phyloP scores from a whole-genome alignment of 306 rosid genomes.

The Pyrus pyrifolia region DNA sequence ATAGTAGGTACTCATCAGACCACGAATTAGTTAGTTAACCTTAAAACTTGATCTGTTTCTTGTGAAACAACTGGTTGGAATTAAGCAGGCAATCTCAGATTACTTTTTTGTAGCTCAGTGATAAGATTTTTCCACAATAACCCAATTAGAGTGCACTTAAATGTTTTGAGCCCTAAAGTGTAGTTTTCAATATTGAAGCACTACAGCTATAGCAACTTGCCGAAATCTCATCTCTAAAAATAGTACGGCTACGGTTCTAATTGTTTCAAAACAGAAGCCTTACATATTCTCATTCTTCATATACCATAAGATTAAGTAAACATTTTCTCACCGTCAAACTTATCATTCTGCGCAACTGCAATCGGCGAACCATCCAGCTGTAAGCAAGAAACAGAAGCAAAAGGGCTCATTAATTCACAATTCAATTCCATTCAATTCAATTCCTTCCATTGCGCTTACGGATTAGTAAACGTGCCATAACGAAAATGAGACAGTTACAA shows the following conservation, averaged over 20 bases:
- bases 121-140: background rate
- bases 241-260: background rate
- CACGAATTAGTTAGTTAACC: background rate
- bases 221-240: background rate
- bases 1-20: background rate
- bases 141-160: background rate
- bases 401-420: background rate
- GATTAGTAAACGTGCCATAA: too few species aligned
- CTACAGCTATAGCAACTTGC: background rate
- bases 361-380: conserved; percentile 91
- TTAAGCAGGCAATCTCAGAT: background rate
- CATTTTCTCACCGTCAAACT: conserved; percentile 64
- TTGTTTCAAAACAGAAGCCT: background rate
- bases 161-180: background rate
- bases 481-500: background rate
- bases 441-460: too few species aligned
- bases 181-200: background rate
- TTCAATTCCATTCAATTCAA: background rate
- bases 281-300: background rate
- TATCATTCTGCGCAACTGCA: conserved; percentile 82
- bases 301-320: background rate
- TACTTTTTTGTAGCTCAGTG: background rate
- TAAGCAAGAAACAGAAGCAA: conserved; percentile 20
- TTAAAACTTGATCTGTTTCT: background rate
- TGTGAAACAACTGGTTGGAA: background rate